These are phyloP conservation scores for Thielaviopsis populi DNA, from an alignment of 2,329 filamentous ascomycete species.

Conservation along the genomic window DNA sequence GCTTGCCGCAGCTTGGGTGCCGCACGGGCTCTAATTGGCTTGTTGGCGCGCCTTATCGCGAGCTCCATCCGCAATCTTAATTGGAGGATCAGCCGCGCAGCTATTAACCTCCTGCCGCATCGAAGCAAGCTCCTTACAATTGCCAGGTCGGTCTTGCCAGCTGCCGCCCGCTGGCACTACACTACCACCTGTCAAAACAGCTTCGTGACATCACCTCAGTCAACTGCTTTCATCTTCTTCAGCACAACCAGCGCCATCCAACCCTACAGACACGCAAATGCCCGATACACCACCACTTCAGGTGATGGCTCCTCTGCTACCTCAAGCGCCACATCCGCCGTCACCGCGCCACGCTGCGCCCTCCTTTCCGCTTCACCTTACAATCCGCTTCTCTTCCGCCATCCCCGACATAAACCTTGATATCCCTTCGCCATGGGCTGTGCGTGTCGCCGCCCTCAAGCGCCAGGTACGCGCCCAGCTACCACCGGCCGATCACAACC, in stretches of 20 bases:
- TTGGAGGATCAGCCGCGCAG: background rate
- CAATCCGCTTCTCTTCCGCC: constrained; percentile 78
- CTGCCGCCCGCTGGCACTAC: too few species aligned
- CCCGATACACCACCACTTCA: background rate
- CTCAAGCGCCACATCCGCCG: background rate
- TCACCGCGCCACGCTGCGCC: background rate
- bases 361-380: constrained; percentile 49
- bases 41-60: background rate
- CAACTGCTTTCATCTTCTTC: too few species aligned
- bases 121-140: too few species aligned
- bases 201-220: too few species aligned
- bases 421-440: constrained; percentile 50
- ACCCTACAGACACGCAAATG: background rate
- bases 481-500: constrained; percentile 42
- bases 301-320: background rate
- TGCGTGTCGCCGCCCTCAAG: constrained; percentile 66
- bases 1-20: background rate
- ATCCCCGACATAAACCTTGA: constrained; percentile 71
- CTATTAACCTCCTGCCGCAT: too few species aligned
- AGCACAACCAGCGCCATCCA: too few species aligned
- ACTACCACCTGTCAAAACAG: too few species aligned
- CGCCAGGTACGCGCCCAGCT: constrained; percentile 64
- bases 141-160: too few species aligned
- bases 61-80: too few species aligned
- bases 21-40: background rate